These are phyloP conservation scores for Colletotrichum chlorophyti DNA, from an alignment of 2,329 filamentous ascomycete species.

Conservation along the genomic window DNA sequence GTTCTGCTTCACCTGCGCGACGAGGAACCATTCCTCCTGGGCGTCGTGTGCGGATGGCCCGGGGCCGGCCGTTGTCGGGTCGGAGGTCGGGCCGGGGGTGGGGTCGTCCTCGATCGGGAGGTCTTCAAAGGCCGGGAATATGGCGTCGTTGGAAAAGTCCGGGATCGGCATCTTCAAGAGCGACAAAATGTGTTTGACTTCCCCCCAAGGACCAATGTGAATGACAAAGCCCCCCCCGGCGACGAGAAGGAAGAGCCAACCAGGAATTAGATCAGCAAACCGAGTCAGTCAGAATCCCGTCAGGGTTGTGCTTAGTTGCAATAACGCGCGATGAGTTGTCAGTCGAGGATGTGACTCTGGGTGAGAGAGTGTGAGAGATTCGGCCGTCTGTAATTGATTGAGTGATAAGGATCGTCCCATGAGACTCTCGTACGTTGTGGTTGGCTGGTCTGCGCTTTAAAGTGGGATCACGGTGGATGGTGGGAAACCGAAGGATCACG, in stretches of 20 bases:
- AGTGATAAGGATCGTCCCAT: not conserved
- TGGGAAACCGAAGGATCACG: not conserved
- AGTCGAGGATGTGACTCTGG: not conserved
- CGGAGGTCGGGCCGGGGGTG: conserved; percentile 16
- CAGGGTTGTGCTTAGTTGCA: too few species aligned
- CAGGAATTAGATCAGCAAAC: too few species aligned
- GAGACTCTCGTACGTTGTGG: not conserved
- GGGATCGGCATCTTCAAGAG: conserved; percentile 31
- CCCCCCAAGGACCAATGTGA: too few species aligned
- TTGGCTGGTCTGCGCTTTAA: too few species aligned
- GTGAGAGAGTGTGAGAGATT: not conserved
- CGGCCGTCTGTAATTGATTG: conserved; percentile 10
- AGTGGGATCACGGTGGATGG: not conserved
- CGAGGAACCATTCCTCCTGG: conserved; percentile 41
- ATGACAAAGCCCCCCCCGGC: too few species aligned
- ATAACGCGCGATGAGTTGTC: not conserved
- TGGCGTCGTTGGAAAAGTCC: conserved; percentile 39
- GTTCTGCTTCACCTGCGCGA: conserved; percentile 54
- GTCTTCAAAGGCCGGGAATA: conserved; percentile 43
- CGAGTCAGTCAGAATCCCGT: too few species aligned
- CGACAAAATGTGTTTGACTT: too few species aligned
- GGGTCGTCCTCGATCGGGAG: conserved; percentile 33
- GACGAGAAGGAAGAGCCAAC: too few species aligned
- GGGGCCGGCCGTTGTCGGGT: not conserved
- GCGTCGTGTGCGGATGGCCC: conserved; percentile 27